Evolutionary conservation across 2,329 filamentous ascomycete species (phyloP), one percentile per base, ranked within the genome.

Genomic region (Ophiocordyceps camponoti-floridani): DNA sequence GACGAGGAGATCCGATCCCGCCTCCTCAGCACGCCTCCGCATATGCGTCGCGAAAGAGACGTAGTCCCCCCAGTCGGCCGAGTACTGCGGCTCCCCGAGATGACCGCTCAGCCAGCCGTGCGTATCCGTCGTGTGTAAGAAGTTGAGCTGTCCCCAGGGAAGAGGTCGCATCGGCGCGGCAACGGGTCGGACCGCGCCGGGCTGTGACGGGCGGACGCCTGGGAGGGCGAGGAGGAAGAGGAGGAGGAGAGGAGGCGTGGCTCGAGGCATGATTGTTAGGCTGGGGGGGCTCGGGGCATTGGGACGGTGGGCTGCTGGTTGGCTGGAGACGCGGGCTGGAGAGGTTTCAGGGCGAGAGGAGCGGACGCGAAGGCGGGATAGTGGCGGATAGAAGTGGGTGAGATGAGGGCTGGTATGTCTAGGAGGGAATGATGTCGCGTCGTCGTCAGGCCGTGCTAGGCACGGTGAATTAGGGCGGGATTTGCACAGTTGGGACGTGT

Each of bases 41-140:
- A 98, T 77, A 57, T 89, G 86, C 33, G 81, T 70, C 31, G 87
- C 77, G 58, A 98, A 95, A 7, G 89, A 95, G 54, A 96, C 74
- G 62, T 96, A 98, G 64, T 98, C 91, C 47, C 91, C 91, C 87
- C 91, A 96, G 62, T 98, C 91, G 42, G 86, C 89, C 7, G 85
- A 88, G 62, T 93, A 98, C 48, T 91, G 89, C 3, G 86, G 72
- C 80, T 98, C 91, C 66, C 88, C 81, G 5, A 96, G 65, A 68
- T 98, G 91, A 1, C 91, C 91, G 10, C 78, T 86, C 57, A 93
- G 80, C 91, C 91, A 98, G 54, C 91, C 89, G 64, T 96, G 91
- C 4, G 84, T 91, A 59, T 96, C 84, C 38, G 91, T 96, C 0
- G 91, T 96, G 57, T 94, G 88, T n/a, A 98, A 65, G 61, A 94